Base-by-base conservation (phyloP, 768 basidiomycete species). In the Galerina marginata region DNA sequence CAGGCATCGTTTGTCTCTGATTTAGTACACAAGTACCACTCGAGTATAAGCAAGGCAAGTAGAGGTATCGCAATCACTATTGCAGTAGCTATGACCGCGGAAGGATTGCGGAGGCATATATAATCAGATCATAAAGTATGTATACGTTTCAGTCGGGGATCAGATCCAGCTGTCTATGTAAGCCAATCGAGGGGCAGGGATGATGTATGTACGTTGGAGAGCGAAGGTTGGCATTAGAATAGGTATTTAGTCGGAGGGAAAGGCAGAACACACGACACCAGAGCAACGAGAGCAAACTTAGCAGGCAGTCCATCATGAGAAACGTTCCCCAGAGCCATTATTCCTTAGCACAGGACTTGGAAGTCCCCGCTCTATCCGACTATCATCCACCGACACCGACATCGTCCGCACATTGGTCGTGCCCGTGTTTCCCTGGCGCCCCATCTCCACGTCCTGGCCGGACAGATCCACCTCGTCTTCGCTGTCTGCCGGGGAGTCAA, bases 281-380 rank as follows among this genome's bases (percentile, higher is more conserved):
- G 23, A 38, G 25, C 36, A 51, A 20, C 1, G 29, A 29, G 11
- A 47, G 44, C 12, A 42, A 15, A 36, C 29, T 33, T 26, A 33
- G 40, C 15, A 25, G 5, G 26, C 20, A 45, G 2, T 29, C 12
- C 37, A 43, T 55, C 40, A 63, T 25, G 62, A 59, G 37, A 63
- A 59, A 47, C 56, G 39, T 26, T 66, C 62, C 36, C 64, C 61
- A 1, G 52, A 63, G 14, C 66, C 64, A 50, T 62, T 67, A 44
- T 53, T 66, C 33, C 88, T 79, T 75, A 90, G 71, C 63, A 86
- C 79, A 6, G 89, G 89, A 68, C 87, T 90, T 49, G 81, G 76
- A 40, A 90, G 62, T 40, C 89, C 88, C n/a, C 87, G 74, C 71
- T 87, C 89, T 20, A 77, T 77, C 66, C 88, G 74, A 66, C 83